phyloP scores from a whole-genome alignment of 2,329 filamentous ascomycete genomes.

The Curvularia lunata region DNA sequence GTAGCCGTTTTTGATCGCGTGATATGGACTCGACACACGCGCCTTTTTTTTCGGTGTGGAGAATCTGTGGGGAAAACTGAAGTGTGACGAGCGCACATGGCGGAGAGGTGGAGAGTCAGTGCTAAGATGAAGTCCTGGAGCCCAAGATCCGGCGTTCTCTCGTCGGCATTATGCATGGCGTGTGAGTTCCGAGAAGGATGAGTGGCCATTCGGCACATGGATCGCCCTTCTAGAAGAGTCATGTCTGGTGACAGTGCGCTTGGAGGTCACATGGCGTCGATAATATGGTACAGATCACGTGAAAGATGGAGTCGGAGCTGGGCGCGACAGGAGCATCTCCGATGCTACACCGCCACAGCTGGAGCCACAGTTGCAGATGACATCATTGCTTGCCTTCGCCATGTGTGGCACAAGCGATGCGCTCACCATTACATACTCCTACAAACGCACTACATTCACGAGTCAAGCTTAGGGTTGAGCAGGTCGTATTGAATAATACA shows the following conservation, averaged over 20 bases:
- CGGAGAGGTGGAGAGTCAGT: slow-evolving; percentile 13
- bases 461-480: neutral
- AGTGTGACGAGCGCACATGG: slow-evolving; percentile 28
- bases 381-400: slow-evolving; percentile 8
- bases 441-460: neutral
- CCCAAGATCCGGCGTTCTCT: neutral
- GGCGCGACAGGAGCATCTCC: neutral
- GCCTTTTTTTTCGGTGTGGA: slow-evolving; percentile 8
- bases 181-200: neutral
- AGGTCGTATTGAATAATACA: neutral
- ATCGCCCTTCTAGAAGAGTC: neutral
- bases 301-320: slow-evolving; percentile 3
- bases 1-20: slow-evolving; percentile 16
- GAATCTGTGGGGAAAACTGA: slow-evolving; percentile 11
- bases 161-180: neutral
- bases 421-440: neutral
- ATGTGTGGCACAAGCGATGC: slow-evolving; percentile 1
- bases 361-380: neutral
- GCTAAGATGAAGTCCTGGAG: slow-evolving; percentile 4
- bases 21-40: slow-evolving; percentile 15
- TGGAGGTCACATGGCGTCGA: neutral
- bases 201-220: neutral
- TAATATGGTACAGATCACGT: slow-evolving; percentile 10
- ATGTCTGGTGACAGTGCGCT: neutral
- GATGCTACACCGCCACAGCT: neutral